These are phyloP conservation scores for Iris macrosiphon DNA, from an alignment of 106 monocot species.

Conservation along the genomic window DNA sequence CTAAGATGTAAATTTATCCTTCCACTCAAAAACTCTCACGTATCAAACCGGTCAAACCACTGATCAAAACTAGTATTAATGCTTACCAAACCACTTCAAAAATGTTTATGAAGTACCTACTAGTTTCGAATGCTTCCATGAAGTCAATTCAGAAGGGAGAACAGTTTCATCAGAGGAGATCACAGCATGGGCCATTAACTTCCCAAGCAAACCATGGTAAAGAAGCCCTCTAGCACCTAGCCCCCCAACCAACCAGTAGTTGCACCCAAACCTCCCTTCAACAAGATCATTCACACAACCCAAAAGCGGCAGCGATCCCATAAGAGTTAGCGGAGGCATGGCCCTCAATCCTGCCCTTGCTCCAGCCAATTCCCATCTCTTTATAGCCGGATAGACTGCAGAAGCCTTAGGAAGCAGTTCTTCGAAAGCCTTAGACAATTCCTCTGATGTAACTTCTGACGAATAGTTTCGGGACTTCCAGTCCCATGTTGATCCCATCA, in stretches of 20 bases:
- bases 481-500: slow-evolving; percentile 95
- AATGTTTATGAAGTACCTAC: too few species aligned
- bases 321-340: slow-evolving; percentile 77
- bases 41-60: too few species aligned
- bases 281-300: slow-evolving; percentile 56
- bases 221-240: slow-evolving; percentile 89
- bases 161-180: slow-evolving; percentile 51
- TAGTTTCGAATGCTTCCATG: too few species aligned
- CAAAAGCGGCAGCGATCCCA: slow-evolving; percentile 80
- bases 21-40: too few species aligned
- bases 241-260: slow-evolving; percentile 73
- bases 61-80: too few species aligned
- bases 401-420: slow-evolving; percentile 68
- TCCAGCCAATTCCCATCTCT: slow-evolving; percentile 49
- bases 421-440: slow-evolving; percentile 40
- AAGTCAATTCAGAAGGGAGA: slow-evolving; percentile 68
- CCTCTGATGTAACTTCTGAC: slow-evolving; percentile 40
- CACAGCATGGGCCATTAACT: slow-evolving; percentile 69
- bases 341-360: slow-evolving; percentile 82
- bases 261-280: slow-evolving; percentile 14
- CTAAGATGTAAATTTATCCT: too few species aligned
- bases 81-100: too few species aligned
- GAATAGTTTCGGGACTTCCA: slow-evolving; percentile 61
- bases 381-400: slow-evolving; percentile 68
- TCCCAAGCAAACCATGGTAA: slow-evolving; percentile 86